Evolutionary conservation across 2,329 filamentous ascomycete species (phyloP).

Genomic region (Cytospora piceae): DNA sequence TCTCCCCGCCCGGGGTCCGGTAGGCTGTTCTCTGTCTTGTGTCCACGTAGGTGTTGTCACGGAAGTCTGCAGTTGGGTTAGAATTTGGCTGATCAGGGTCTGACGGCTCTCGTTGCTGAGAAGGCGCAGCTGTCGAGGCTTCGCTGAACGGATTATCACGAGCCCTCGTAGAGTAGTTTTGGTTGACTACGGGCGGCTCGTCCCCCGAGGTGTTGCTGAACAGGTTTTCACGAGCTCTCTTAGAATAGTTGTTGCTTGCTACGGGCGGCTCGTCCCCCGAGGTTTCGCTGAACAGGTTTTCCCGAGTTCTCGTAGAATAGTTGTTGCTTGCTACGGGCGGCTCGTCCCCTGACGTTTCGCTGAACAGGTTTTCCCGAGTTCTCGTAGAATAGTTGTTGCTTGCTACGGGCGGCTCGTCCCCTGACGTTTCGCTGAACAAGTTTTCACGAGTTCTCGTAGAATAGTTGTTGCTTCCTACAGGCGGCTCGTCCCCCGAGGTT

Average conservation of each 20-base stretch:
- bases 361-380: constrained; percentile 33
- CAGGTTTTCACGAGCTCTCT: background rate
- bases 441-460: constrained; percentile 18
- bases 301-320: background rate
- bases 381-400: constrained; percentile 54
- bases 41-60: constrained; percentile 48
- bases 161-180: constrained; percentile 19
- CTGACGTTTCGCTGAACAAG: constrained; percentile 25
- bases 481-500: constrained; percentile 15
- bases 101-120: constrained; percentile 38
- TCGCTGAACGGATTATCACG: constrained; percentile 19
- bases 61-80: constrained; percentile 49
- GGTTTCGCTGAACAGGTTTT: constrained; percentile 25
- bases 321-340: too few species aligned
- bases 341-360: background rate
- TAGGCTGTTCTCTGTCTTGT: constrained; percentile 63
- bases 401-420: constrained; percentile 49
- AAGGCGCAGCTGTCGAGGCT: constrained; percentile 30
- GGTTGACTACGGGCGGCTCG: background rate
- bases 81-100: constrained; percentile 43
- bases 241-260: constrained; percentile 18
- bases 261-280: constrained; percentile 6
- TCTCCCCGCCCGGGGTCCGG: constrained; percentile 59
- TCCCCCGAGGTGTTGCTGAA: too few species aligned
- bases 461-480: background rate